Conservation (phyloP, 176 grass and related monocot genomes). For the Phyllostachys edulis region DNA sequence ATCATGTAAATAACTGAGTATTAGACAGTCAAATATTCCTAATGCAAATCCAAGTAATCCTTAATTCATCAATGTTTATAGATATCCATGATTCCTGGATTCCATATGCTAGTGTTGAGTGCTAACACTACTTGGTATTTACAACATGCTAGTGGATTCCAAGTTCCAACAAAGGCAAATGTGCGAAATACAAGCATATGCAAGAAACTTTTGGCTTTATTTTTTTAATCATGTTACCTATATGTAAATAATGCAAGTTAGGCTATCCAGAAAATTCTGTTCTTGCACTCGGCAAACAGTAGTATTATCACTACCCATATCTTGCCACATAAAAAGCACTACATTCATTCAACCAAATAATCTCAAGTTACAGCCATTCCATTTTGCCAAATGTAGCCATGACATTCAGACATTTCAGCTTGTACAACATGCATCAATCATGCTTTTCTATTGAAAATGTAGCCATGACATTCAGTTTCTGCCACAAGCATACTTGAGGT, state of each 20-base stretch:
- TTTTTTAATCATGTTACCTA: not conserved
- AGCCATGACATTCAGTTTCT: too few species aligned
- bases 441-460: too few species aligned
- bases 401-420: too few species aligned
- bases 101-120: not conserved
- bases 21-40: conserved; percentile 32
- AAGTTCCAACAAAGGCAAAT: not conserved
- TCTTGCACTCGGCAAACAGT: too few species aligned
- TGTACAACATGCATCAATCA: too few species aligned
- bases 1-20: conserved; percentile 13
- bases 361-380: too few species aligned
- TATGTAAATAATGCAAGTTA: not conserved
- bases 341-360: too few species aligned
- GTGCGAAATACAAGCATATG: not conserved
- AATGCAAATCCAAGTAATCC: conserved; percentile 14
- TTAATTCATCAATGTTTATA: not conserved
- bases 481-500: too few species aligned
- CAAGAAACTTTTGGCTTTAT: not conserved
- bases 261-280: too few species aligned
- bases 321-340: too few species aligned
- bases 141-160: not conserved
- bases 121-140: conserved; percentile 4
- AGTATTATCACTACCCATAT: too few species aligned
- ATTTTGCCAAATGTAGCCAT: too few species aligned
- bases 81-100: not conserved